phyloP scores from a whole-genome alignment of 495 filamentous ascomycete species.

The Aspergillus sclerotiicarbonarius region DNA sequence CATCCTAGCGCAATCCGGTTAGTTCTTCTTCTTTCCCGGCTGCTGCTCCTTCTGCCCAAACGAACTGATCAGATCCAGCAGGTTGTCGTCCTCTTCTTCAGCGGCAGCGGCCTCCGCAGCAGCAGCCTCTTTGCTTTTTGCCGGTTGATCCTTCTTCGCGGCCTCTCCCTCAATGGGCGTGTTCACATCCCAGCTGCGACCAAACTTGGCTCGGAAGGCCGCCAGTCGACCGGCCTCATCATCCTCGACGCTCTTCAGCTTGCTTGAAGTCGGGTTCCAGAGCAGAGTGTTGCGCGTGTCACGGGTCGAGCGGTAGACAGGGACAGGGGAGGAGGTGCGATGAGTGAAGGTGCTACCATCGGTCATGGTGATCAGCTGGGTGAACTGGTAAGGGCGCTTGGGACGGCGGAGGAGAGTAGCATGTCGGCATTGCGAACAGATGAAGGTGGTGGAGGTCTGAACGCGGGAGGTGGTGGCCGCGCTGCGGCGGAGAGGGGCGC shows the following conservation, averaged over 20 bases:
- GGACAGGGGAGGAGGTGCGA: conserved; percentile 81
- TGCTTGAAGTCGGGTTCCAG: conserved; percentile 82
- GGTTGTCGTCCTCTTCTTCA: conserved; percentile 53
- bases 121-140: conserved; percentile 20
- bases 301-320: conserved; percentile 73
- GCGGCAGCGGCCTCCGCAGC: conserved; percentile 32
- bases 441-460: conserved; percentile 38
- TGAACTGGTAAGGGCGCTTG: conserved; percentile 91
- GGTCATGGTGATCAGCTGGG: conserved; percentile 89
- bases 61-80: conserved; percentile 69
- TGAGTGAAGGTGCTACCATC: conserved; percentile 85
- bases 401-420: conserved; percentile 87
- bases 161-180: conserved; percentile 27
- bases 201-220: conserved; percentile 82
- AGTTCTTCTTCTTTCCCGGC: conserved; percentile 35
- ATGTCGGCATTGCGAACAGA: conserved; percentile 61
- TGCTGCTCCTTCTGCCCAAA: conserved; percentile 48
- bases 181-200: conserved; percentile 73
- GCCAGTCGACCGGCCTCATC: conserved; percentile 91
- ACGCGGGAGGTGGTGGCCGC: conserved; percentile 31
- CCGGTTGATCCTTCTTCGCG: conserved; percentile 3
- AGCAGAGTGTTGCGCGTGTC: conserved; percentile 84
- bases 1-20: conserved; percentile 6
- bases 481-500: conserved; percentile 44
- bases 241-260: conserved; percentile 81